Base-by-base conservation (phyloP, 1,284 basidiomycete species). In the Sanguinoderma infundibulare region DNA sequence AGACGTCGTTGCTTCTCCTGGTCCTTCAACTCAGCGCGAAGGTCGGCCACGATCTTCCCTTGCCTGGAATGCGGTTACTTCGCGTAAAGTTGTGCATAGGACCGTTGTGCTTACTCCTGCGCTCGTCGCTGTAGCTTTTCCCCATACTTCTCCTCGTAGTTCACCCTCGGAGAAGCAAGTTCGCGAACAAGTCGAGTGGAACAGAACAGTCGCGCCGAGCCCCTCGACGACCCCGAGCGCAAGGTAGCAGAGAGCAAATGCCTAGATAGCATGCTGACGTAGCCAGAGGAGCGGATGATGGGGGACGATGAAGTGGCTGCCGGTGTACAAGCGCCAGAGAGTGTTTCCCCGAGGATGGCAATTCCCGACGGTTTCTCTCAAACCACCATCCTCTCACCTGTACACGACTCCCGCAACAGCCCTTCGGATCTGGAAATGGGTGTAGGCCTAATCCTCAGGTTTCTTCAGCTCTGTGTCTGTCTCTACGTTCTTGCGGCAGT, bases 61-160 rank as follows among this genome's bases (percentile, higher is more conserved):
- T 67, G 69, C 59, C 76, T 67, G 14, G 53, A 30, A 6, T 4
- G 14, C 35, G 14, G 42, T 46, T 42, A 38, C 47, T 14, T 36
- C 42, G 39, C 22, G 40, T 42, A 57, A 40, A 60, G 47, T 47
- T 34, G 52, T 35, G 32, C 42, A 53, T 36, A 9, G n/a, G n/a
- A 24, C 8, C 8, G 55, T 51, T 15, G 36, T 63, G 70, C 82
- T 75, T 72, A 84, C 84, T 80, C 77, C 66, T 77, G 68, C 12
- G 83, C 81, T 50, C 74, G 75, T 51, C 74, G 73, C 53, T 74
- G 73, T 28, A 86, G 72, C 64, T 81, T 85, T 51, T 81, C 78
- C 17, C 78, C 76, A 59, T 86, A 86, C 64, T 79, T 83, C 38
- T 72, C 61, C 56, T 71, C 69, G 57, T 76, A 74, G 59, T 74